Base-by-base conservation (phyloP, 352 stramenopile genomes). In the Phytopythium helicoides region DNA sequence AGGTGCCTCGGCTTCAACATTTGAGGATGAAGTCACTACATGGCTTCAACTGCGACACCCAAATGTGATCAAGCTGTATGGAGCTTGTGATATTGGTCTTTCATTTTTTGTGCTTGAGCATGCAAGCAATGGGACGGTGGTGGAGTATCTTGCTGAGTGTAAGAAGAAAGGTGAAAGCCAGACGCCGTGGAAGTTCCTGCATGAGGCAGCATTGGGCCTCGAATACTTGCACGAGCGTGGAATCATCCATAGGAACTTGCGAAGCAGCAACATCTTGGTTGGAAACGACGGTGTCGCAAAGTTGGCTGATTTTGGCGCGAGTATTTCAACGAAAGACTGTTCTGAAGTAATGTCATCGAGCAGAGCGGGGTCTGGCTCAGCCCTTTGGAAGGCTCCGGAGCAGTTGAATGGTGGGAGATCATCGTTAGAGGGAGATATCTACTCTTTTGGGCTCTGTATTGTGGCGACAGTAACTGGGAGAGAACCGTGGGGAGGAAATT, bases 181-280 rank as follows among this genome's bases (percentile, higher is more conserved):
- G 19, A 18, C 25, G 10, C 14, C 51, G 1, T 73, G 56, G 56
- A 31, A 54, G 11, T 48, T 52, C 0, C 6, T 76, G 11, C 55
- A 65, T n/a, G 41, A 71, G 35, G 60, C 39, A 15, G 63, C 66
- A 16, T 22, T 66, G 12, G 63, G 63, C 3, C 39, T 73, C 11
- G 48, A 65, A 10, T 70, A 76, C 34, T 35, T 76, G 7, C 66
- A 73, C 26, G 41, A 67, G 6, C 49, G 54, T 0, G 48, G 54
- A 14, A 47, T 68, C 2, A 22, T 71, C 3, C 53, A 76, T 18
- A 53, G 60, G 6, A 33, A 22, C 35, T 19, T 69, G 22, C 37
- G 28, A 1, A 19, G 14, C 18, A n/a, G 56, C 12, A 69, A 31
- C 8, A 51, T 71, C 14, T 14, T 36, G 0, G 15, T 69, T 25